Conservation (phyloP, 2,329 filamentous ascomycete species). For the Podosphaera leucotricha region DNA sequence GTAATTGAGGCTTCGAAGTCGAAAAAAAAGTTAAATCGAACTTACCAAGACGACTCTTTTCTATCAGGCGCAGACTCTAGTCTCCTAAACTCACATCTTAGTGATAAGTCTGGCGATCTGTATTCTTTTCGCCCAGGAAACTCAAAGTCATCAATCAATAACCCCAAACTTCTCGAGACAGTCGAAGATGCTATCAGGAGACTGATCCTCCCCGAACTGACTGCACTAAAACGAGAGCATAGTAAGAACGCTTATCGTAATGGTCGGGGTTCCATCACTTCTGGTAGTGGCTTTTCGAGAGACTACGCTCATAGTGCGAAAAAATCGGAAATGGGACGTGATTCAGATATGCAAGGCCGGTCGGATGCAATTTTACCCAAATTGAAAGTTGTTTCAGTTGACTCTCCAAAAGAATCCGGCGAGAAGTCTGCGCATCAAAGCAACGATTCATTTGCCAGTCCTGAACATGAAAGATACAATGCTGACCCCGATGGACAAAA, state of each 20-base stretch:
- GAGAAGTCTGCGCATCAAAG: constrained; percentile 24
- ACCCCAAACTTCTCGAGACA: constrained; percentile 45
- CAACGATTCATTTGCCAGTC: constrained; percentile 6
- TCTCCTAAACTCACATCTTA: constrained; percentile 29
- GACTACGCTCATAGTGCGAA: constrained; percentile 10
- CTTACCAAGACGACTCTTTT: constrained; percentile 24
- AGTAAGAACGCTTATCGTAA: constrained; percentile 42
- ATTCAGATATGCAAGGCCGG: constrained; percentile 20
- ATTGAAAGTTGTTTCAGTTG: constrained; percentile 29
- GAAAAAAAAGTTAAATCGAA: constrained; percentile 24
- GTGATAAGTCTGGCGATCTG: constrained; percentile 29
- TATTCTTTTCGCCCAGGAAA: constrained; percentile 34
- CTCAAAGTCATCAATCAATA: constrained; percentile 41
- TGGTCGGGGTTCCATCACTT: constrained; percentile 34
- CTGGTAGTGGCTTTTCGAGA: constrained; percentile 28
- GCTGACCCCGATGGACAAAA: not conserved
- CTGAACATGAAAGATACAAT: not conserved
- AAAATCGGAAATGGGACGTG: constrained; percentile 20
- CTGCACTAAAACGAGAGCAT: constrained; percentile 74
- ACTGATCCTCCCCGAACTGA: constrained; percentile 65
- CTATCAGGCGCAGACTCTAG: constrained; percentile 31
- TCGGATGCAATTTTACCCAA: constrained; percentile 37
- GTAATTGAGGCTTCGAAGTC: constrained; percentile 21
- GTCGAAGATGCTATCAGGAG: constrained; percentile 54
- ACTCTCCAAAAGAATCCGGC: constrained; percentile 26